phyloP scores from a whole-genome alignment of 371 early-diverging fungal genomes.

The Rozella allomycis region DNA sequence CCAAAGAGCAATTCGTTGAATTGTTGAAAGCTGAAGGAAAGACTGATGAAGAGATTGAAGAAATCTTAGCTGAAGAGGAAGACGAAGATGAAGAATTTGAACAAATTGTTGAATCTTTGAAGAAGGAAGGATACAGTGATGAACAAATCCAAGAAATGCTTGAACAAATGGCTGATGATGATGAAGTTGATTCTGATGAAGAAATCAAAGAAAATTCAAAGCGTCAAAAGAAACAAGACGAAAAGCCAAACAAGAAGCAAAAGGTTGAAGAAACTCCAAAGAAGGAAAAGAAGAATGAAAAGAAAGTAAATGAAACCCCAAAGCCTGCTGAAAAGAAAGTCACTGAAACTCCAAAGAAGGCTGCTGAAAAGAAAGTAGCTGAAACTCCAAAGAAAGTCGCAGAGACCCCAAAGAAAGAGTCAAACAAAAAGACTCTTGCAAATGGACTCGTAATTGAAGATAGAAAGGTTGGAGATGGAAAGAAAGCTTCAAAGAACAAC shows the following conservation, averaged over 20 bases:
- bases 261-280: background rate
- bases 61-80: background rate
- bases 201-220: background rate
- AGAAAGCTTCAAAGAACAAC: constrained; percentile 51
- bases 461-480: constrained; percentile 46
- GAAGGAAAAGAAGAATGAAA: background rate
- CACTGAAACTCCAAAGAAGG: constrained; percentile 7
- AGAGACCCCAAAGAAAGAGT: constrained; percentile 7
- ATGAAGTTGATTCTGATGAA: too few relatives aligned
- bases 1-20: background rate
- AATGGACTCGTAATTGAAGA: constrained; percentile 65
- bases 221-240: background rate
- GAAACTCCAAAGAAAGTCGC: too few relatives aligned
- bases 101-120: background rate
- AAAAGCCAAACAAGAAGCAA: background rate
- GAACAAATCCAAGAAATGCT: too few relatives aligned
- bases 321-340: too few relatives aligned
- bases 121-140: too few relatives aligned
- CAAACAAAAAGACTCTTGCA: constrained; percentile 27
- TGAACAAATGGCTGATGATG: too few relatives aligned
- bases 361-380: constrained; percentile 7
- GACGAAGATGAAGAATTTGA: background rate
- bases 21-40: background rate
- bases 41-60: background rate
- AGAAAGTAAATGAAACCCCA: background rate